Percentiles rank a stretch among this genome's conserved stretches.
Evolutionary conservation across 108 stramenopile genomes (phyloP).

Genomic region (Discostella stelligeroides): DNA sequence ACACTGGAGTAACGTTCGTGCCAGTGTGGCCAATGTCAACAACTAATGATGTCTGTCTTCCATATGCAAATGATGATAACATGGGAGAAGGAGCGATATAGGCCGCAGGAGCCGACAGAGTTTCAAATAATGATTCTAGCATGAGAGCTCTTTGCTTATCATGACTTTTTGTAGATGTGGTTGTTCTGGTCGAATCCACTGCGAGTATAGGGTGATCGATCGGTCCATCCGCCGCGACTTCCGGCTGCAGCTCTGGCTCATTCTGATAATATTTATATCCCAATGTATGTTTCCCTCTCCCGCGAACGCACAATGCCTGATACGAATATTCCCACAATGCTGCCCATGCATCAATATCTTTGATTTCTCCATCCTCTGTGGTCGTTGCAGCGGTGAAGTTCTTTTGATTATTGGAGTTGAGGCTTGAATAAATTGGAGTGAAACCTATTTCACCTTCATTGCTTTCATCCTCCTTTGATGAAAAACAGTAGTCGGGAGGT

Average conservation of each 20-base stretch:
- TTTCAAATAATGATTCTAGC: conserved; percentile 79
- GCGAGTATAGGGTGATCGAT: conserved; percentile 49
- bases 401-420: conserved; percentile 40
- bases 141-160: conserved; percentile 58
- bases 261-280: conserved; percentile 32
- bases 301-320: conserved; percentile 57
- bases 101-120: conserved; percentile 66
- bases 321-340: conserved; percentile 71
- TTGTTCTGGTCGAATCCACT: conserved; percentile 31
- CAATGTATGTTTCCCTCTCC: conserved; percentile 72
- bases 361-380: conserved; percentile 56
- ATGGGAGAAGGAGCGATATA: conserved; percentile 82
- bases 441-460: conserved; percentile 24
- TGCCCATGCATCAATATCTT: conserved; percentile 74
- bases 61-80: conserved; percentile 80
- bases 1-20: conserved; percentile 73
- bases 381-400: conserved; percentile 45
- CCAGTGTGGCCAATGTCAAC: conserved; percentile 81
- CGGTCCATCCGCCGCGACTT: conserved; percentile 17
- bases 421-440: conserved; percentile 40
- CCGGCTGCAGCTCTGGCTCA: conserved; percentile 15
- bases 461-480: neutral
- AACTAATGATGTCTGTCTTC: conserved; percentile 77
- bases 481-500: conserved; percentile 43
- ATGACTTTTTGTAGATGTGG: conserved; percentile 10